Conservation (phyloP, 2,329 filamentous ascomycete species). For the Fusarium penzigii region DNA sequence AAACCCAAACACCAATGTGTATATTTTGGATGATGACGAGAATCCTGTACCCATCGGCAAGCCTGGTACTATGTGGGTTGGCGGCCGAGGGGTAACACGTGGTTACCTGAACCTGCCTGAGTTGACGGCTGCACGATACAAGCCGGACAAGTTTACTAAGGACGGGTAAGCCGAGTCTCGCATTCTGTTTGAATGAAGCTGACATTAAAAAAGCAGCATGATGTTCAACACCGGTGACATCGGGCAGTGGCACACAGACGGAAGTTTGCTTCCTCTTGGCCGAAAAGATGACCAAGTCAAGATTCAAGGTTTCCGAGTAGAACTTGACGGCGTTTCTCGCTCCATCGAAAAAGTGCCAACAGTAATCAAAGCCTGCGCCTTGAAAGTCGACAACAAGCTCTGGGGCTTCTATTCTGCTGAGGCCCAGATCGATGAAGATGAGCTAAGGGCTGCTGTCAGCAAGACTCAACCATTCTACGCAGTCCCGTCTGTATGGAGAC, state of each 20-base stretch:
- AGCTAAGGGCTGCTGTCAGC: conserved; percentile 4
- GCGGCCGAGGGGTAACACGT: too few relatives aligned
- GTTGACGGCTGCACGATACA: too few relatives aligned
- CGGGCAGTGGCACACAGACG: conserved; percentile 13
- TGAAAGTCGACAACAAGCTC: conserved; percentile 1
- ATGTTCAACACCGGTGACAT: conserved; percentile 22
- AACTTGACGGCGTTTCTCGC: conserved; percentile 4
- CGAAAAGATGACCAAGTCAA: conserved; percentile 22
- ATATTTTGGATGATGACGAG: not conserved
- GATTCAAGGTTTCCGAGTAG: conserved; percentile 5
- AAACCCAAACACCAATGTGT: conserved; percentile 1
- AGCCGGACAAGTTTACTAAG: too few relatives aligned
- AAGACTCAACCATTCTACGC: conserved; percentile 17
- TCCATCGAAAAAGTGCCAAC: not conserved
- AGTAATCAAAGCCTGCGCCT: conserved; percentile 1
- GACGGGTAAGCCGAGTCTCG: too few relatives aligned
- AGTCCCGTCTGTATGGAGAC: conserved; percentile 12
- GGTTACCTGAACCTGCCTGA: too few relatives aligned
- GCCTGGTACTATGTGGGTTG: too few relatives aligned
- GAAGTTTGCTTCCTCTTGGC: conserved; percentile 16
- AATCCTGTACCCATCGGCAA: too few relatives aligned
- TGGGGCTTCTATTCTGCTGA: conserved; percentile 10
- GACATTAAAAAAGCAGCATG: not conserved
- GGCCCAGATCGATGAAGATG: conserved; percentile 6
- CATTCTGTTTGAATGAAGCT: not conserved